These are phyloP conservation scores for Barnettozyma vustinii DNA, from an alignment of 805 yeast species.

Conservation along the genomic window DNA sequence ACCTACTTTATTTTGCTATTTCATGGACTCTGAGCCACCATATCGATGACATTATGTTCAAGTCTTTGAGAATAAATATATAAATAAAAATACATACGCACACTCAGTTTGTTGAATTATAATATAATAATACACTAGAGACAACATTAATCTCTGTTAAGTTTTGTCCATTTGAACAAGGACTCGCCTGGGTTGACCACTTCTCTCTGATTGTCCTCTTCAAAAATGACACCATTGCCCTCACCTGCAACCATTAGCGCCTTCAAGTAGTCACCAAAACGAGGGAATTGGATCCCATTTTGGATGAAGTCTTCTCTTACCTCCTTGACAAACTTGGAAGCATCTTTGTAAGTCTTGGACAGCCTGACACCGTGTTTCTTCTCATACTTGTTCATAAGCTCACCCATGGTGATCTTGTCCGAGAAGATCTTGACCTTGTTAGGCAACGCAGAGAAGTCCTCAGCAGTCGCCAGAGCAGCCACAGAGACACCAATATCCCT, in stretches of 20 bases:
- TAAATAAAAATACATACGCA: too few species aligned
- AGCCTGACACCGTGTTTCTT: slow-evolving; percentile 31
- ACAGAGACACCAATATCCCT: slow-evolving; percentile 40
- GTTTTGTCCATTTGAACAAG: slow-evolving; percentile 40
- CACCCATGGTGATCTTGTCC: slow-evolving; percentile 33
- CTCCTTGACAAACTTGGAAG: slow-evolving; percentile 15
- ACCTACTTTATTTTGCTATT: slow-evolving; percentile 2
- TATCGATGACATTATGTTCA: too few species aligned
- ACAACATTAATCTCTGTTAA: not conserved
- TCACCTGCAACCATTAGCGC: slow-evolving; percentile 33
- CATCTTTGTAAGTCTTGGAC: slow-evolving; percentile 29
- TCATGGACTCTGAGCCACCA: not conserved
- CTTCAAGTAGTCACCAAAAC: slow-evolving; percentile 35
- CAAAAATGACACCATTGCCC: slow-evolving; percentile 34
- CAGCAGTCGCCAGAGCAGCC: slow-evolving; percentile 35
- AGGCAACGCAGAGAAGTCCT: slow-evolving; percentile 35
- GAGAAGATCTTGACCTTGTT: slow-evolving; percentile 39
- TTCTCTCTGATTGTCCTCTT: slow-evolving; percentile 32
- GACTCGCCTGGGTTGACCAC: slow-evolving; percentile 41
- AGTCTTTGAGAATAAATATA: too few species aligned
- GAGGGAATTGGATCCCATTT: slow-evolving; percentile 27
- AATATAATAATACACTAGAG: not conserved
- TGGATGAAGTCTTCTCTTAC: slow-evolving; percentile 5
- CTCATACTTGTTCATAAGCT: slow-evolving; percentile 37
- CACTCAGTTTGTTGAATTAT: too few species aligned